Evolutionary conservation across 805 yeast genomes (phyloP), one percentile per base, ranked within the genome.

Genomic region (Debaryomyces maramus): DNA sequence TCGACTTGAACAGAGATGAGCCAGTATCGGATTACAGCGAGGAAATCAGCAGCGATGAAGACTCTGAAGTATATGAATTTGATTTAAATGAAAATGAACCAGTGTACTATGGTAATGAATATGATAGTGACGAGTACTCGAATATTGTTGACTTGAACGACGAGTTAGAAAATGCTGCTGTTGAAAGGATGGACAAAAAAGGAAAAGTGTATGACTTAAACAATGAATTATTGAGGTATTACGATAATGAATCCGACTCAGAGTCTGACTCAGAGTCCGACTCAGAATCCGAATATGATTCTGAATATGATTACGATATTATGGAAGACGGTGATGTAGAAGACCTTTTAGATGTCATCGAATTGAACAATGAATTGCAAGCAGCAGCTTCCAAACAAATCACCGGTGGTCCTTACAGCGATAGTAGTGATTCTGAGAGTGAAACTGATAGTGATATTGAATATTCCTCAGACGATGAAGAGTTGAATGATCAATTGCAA

Each of bases 291-390:
- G 51, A 45, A 27, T 40, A 39, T 11, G 45, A 43, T 23, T 44
- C 50, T 6, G 50, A 47, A 6, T 46, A 41, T 34, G 28, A 24
- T 3, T 13, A 13, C 13, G 28, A 24, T n/a, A n/a, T n/a, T n/a
- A 43, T 41, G 15, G 55, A 49, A 13, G 55, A 52, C 18, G 44
- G 34, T 26, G 63, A 58, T 39, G 60, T 63, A 30, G 59, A 58
- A 43, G 68, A 64, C 37, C 52, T 52, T 28, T 53, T 55, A 32
- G 71, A 66, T 36, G 47, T 62, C 14, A 52, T 64, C 19, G 73
- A 67, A 54, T 47, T 67, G 58, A 66, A 66, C 44, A 71, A 67
- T 39, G 65, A 58, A 46, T 56, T 66, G 44, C 67, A 64, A 48
- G 65, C 61, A 16, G 58, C 62, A 35, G 69, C 68, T 5, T 47